Conservation (phyloP, 805 yeast genomes). For the Candida golubevii region DNA sequence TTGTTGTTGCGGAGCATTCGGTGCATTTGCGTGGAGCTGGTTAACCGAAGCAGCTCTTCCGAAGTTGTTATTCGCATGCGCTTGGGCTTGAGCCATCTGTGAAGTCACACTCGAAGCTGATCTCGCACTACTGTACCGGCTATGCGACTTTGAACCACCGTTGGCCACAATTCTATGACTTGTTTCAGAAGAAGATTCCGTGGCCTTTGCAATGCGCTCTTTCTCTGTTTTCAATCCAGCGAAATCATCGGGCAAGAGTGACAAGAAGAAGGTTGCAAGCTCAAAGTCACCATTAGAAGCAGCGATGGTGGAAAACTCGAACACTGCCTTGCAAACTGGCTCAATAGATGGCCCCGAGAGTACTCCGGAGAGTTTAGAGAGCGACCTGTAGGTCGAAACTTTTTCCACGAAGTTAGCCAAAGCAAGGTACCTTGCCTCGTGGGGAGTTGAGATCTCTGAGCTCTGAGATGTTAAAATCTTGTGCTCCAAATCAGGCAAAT, state of each 20-base stretch:
- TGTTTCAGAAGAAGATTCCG: slow-evolving; percentile 25
- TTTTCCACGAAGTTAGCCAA: slow-evolving; percentile 80
- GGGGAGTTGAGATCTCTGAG: slow-evolving; percentile 48
- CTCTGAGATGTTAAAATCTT: slow-evolving; percentile 44
- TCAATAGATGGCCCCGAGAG: slow-evolving; percentile 43
- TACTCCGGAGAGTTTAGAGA: slow-evolving; percentile 33
- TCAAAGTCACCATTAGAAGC: slow-evolving; percentile 82
- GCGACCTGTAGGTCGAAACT: slow-evolving; percentile 66
- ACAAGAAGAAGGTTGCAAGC: slow-evolving; percentile 67
- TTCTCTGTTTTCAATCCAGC: slow-evolving; percentile 69
- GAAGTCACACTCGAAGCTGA: not conserved
- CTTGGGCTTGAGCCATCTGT: not conserved
- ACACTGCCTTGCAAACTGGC: slow-evolving; percentile 54
- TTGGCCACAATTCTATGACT: not conserved
- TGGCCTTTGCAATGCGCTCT: slow-evolving; percentile 73
- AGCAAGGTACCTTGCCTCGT: slow-evolving; percentile 81
- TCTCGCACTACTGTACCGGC: slow-evolving; percentile 3
- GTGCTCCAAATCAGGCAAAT: slow-evolving; percentile 44
- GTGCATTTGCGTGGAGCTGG: slow-evolving; percentile 5
- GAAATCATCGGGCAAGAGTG: slow-evolving; percentile 66
- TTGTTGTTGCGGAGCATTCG: slow-evolving; percentile 7
- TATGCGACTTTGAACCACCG: slow-evolving; percentile 3
- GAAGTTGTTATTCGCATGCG: not conserved
- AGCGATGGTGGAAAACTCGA: slow-evolving; percentile 78
- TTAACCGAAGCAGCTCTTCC: not conserved